A percentile compares a stretch with the other conserved stretches of the same genome.
phyloP scores from a whole-genome alignment of 306 rosid genomes.

The Morella rubra region DNA sequence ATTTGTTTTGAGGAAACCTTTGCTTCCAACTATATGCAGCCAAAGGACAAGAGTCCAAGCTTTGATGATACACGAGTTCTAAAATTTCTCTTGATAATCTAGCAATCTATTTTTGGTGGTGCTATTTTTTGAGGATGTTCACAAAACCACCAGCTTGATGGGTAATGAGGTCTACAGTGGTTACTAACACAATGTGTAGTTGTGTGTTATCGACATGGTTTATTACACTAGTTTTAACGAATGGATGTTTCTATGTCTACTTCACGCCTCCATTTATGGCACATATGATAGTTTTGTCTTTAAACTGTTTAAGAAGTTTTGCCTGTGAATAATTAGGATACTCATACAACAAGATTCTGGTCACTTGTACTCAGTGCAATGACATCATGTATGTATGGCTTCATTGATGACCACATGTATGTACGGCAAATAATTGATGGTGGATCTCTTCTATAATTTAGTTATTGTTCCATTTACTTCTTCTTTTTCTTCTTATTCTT shows the following conservation, averaged over 20 bases:
- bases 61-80: neutral
- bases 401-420: neutral
- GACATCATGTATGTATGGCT: neutral
- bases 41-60: neutral
- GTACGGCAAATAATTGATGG: neutral
- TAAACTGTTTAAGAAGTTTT: neutral
- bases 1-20: neutral
- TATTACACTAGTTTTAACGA: neutral
- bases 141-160: too few species aligned
- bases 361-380: neutral
- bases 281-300: neutral
- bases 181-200: neutral
- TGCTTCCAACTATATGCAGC: neutral
- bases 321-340: neutral
- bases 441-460: too few species aligned
- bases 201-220: neutral
- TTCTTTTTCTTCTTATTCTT: too few species aligned
- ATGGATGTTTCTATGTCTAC: neutral
- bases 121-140: neutral
- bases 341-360: neutral
- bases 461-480: too few species aligned
- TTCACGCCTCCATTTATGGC: neutral
- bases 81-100: neutral
- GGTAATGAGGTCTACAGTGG: neutral
- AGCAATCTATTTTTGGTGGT: neutral